These are phyloP conservation scores for Sporothrix variecibatus DNA, from an alignment of 2,329 filamentous ascomycete genomes.

Conservation along the genomic window DNA sequence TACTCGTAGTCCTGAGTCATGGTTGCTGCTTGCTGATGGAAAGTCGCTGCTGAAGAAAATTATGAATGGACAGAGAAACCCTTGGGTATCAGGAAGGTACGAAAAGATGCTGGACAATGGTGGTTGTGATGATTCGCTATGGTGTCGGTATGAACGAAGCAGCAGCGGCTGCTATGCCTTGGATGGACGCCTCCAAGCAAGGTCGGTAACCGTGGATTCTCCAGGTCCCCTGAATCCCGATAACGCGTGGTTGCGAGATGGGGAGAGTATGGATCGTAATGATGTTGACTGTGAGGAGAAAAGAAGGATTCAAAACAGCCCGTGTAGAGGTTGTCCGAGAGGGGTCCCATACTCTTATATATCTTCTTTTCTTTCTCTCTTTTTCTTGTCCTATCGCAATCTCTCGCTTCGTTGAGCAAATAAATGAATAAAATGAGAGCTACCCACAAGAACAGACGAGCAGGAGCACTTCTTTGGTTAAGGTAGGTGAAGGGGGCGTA, in stretches of 20 bases:
- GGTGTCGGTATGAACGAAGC: constrained; percentile 13
- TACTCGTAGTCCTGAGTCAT: constrained; percentile 13
- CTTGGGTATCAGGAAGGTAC: background rate
- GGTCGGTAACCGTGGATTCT: constrained; percentile 9
- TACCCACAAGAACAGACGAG: constrained; percentile 12
- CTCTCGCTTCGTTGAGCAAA: background rate
- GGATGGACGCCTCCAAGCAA: constrained; percentile 32
- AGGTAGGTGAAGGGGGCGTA: background rate
- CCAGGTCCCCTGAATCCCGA: constrained; percentile 1
- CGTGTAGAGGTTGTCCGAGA: background rate
- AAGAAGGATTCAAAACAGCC: background rate
- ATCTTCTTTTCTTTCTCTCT: background rate
- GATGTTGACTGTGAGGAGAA: background rate
- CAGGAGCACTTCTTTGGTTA: background rate
- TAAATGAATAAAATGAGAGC: background rate
- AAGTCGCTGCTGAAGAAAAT: background rate
- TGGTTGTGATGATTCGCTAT: background rate
- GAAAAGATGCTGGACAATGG: background rate
- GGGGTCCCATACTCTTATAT: background rate
- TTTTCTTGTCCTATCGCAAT: background rate
- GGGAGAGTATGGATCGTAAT: background rate
- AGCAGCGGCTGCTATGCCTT: constrained; percentile 31
- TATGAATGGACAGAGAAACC: background rate
- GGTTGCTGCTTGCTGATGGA: background rate
- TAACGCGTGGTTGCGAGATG: background rate